Base-by-base conservation (phyloP, 2,329 filamentous ascomycete species). In the Keithomyces neogunnii region DNA sequence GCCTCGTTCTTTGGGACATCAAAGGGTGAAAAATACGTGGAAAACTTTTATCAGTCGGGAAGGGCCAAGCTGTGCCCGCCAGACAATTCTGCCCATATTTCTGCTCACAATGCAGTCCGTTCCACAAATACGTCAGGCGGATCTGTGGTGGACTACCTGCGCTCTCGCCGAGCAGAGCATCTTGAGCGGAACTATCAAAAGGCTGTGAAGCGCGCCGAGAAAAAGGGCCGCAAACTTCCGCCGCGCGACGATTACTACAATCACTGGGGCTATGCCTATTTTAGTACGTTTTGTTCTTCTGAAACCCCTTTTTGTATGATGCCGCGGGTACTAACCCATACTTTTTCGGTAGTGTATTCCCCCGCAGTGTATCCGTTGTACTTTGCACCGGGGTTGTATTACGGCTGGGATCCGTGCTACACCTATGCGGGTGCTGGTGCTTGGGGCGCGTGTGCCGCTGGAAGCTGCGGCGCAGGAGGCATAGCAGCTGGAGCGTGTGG, bases 21-120 rank as follows among this genome's bases (percentile, higher is more conserved):
- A 5, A 29, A 61, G 59, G 62, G 26, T 40, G 56, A 48, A 68
- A 80, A 51, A 54, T 62, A 48, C n/a, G 26, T 47, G 4, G 45
- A 53, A n/a, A 13, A 44, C 45, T 75, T 79, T 63, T 62, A 81
- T 66, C 51, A 62, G 0, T 78, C 79, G 0, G 76, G 77, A 10
- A 60, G 63, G 0, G 74, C 76, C 2, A 61, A 69, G 7, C 66
- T 78, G 6, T 82, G 76, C 55, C 68, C 79, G 1, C 76, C 80
- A 0, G 69, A 78, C 47, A 79, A 77, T 49, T 81, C 79, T 29
- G 78, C 83, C 0, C 88, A 92, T 62, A 85, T 92, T 55, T 88
- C 83, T 0, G 75, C 85, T 0, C 88, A 92, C 71, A 89, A 83
- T 59, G 78, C 86, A 1, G 80, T 89, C 3, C 47, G 53, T 1